Percentiles rank a stretch among this genome's conserved stretches.
Evolutionary conservation across 441 rosid genomes (phyloP).

Genomic region (Aleurites moluccanus): DNA sequence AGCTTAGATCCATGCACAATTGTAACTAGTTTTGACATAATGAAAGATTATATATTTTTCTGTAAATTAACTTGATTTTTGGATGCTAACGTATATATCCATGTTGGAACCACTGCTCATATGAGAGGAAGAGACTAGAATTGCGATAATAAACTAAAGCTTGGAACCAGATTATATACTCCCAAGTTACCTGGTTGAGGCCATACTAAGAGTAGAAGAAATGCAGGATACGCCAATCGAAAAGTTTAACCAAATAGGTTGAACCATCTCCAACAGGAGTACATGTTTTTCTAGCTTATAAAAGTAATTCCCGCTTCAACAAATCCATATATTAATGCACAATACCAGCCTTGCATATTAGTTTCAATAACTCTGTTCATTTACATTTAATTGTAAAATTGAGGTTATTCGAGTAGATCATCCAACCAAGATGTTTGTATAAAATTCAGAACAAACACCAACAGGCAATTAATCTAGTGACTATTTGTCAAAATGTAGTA

Average conservation of each 20-base stretch:
- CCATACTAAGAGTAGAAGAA: neutral
- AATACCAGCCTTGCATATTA: neutral
- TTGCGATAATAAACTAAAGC: no score
- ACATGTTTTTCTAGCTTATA: neutral
- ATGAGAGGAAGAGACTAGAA: no score
- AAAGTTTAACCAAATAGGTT: neutral
- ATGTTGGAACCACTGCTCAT: no score
- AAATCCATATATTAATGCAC: slow-evolving; percentile 4
- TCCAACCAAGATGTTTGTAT: slow-evolving; percentile 15
- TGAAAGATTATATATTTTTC: neutral
- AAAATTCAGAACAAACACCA: neutral
- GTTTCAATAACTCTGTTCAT: slow-evolving; percentile 1
- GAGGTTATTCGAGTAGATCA: no score
- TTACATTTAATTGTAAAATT: slow-evolving; percentile 16
- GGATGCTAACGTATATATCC: neutral
- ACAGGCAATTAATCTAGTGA: neutral
- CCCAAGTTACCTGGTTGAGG: neutral
- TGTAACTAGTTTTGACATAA: neutral
- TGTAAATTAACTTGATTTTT: neutral
- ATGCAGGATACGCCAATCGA: neutral
- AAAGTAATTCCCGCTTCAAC: neutral
- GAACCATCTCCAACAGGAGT: neutral
- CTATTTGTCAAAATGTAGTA: slow-evolving; percentile 66
- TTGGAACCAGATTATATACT: neutral
- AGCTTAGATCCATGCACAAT: neutral